Evolutionary conservation across 164 flowering plant genomes (phyloP), one percentile per base, ranked within the genome.

Genomic region (Dillenia suffruticosa): DNA sequence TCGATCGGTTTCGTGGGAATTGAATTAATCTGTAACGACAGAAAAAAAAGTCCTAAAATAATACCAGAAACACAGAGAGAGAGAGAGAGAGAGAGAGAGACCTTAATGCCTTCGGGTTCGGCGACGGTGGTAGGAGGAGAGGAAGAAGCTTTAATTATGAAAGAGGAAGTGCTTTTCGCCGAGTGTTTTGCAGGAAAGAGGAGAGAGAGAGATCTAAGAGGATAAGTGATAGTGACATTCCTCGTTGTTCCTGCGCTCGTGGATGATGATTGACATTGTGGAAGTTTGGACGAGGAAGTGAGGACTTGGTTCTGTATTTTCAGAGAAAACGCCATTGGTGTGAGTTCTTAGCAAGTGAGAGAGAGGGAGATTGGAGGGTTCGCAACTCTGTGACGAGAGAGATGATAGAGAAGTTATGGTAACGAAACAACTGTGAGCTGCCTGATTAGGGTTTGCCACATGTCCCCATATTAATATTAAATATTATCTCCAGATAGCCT

Each of bases 1-100:
- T 94, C 98, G 46, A 87, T 81, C 15, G 98, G 92, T 66, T 80
- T 82, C 7, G 98, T 89, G 1, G 96, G 93, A 45, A 91, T 73
- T 8, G 80, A 77, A 47, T 64, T 76, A 59, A 94, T 73, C 97
- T 93, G 67, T 17, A 59, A 48, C 61, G 62, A 14, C 8, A 40
- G 15, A 17, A n/a, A n/a, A 40, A 49, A 44, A 73, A 51, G 13
- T n/a, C 26, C 45, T 15, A 44, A 24, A 11, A 54, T 17, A 68
- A 17, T 40, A 53, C 7, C 19, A 49, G 51, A 53, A 26, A 24
- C 9, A 14, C 8, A 54, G 46, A 46, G 9, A 17, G 24, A 1
- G 13, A 22, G 32, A 12, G 22, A 70, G 61, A 57, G 62, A 53
- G 56, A 55, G 26, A 13, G 16, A 12, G 45, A 17, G 12, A 80